Evolutionary conservation across 345 rosid genomes (phyloP).

Genomic region (Jatropha curcas): DNA sequence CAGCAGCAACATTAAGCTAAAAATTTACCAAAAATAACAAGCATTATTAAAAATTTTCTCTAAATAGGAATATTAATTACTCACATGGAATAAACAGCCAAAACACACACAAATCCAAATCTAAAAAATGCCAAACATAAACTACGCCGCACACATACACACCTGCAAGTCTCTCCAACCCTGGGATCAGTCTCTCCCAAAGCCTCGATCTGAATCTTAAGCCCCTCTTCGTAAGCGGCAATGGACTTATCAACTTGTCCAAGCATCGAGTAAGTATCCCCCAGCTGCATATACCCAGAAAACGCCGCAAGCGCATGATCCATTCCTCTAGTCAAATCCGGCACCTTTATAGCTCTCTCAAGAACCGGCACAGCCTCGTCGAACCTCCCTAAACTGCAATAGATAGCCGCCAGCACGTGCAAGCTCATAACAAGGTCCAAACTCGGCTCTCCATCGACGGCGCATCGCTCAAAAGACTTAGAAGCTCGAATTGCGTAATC

Average conservation of each 20-base stretch:
- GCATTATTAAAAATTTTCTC: background rate
- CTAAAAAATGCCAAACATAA: background rate
- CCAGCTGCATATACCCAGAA: slow-evolving; percentile 96
- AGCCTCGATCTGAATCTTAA: slow-evolving; percentile 93
- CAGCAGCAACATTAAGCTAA: background rate
- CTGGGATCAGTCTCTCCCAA: slow-evolving; percentile 93
- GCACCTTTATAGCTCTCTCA: slow-evolving; percentile 80
- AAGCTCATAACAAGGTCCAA: slow-evolving; percentile 94
- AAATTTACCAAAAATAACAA: slow-evolving; percentile 7
- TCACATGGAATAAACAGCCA: background rate
- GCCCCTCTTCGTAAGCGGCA: slow-evolving; percentile 77
- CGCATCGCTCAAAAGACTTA: slow-evolving; percentile 83
- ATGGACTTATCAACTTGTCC: slow-evolving; percentile 91
- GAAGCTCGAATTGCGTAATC: slow-evolving; percentile 93
- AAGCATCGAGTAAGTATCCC: slow-evolving; percentile 95
- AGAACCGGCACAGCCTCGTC: slow-evolving; percentile 91
- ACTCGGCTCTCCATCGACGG: slow-evolving; percentile 71
- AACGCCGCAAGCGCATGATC: slow-evolving; percentile 92
- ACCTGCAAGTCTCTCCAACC: slow-evolving; percentile 99
- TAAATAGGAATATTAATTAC: background rate
- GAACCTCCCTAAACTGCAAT: slow-evolving; percentile 90
- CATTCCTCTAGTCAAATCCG: slow-evolving; percentile 65
- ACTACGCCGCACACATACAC: background rate
- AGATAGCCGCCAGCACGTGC: slow-evolving; percentile 91
- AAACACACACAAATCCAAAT: background rate